Base-by-base conservation (phyloP, 1,284 basidiomycete species). In the Phylloboletellus chloephorus region DNA sequence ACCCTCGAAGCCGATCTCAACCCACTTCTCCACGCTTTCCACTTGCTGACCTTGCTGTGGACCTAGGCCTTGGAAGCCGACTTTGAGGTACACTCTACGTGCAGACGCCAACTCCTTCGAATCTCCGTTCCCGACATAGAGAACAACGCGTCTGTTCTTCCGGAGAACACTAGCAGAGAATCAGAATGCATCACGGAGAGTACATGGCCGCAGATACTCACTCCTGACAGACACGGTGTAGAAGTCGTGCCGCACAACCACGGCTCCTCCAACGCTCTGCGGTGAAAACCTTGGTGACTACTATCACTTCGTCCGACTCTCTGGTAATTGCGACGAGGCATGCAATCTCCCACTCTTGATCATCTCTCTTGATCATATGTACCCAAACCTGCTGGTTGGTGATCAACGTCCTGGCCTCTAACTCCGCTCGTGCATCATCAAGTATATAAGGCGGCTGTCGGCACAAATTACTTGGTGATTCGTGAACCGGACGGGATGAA, bases 291-390 rank as follows among this genome's bases (percentile, higher is more conserved):
- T 76, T 76, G 25, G 73, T 72, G 36, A 76, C 65, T 1, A 65
- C 66, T 2, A 68, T 63, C 9, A 74, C 66, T 7, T 58, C 58
- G 2, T 60, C 60, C 10, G 65, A 69, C 7, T 60, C 57, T 9
- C 74, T 59, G 4, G 72, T 72, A 2, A 64, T 58, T 9, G 80
- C 80, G 2, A 79, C 79, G 25, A 87, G 74, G 12, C 71, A 85
- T 1, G 82, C 78, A 22, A 80, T 70, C 39, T 71, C 66, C 46
- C 41, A 45, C 17, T 58, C 31, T 29, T 51, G 46, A 11, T 44
- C 49, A 11, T 48, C 56, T 4, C 37, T 47, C 28, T 53, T 51
- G 13, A 77, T 63, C 31, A 69, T 64, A 47, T 79, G 76, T 1
- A 85, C 74, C 83, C 83, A 87, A 2, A 78, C 68, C 41, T 74